Conservation (phyloP, 805 yeast species). For the Zygotorulaspora danielsina region DNA sequence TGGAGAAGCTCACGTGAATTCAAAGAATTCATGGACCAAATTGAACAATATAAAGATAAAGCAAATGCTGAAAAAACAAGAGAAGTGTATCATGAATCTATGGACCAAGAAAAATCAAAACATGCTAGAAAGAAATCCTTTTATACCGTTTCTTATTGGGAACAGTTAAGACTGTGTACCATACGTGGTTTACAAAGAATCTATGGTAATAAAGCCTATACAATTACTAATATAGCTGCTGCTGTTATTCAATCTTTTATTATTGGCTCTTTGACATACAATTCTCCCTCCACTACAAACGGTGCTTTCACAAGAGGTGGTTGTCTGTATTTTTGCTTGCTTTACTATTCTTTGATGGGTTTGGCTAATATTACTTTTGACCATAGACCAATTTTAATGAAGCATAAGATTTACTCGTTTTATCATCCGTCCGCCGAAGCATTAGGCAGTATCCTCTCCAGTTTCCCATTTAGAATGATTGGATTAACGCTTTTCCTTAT, state of each 20-base stretch:
- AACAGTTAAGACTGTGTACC: constrained; percentile 49
- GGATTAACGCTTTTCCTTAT: constrained; percentile 44
- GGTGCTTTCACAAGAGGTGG: constrained; percentile 68
- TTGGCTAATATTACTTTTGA: constrained; percentile 47
- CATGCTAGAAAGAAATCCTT: constrained; percentile 21
- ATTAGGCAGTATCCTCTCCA: constrained; percentile 54
- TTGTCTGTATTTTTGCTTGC: constrained; percentile 52
- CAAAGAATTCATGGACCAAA: constrained; percentile 38
- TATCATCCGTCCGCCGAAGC: constrained; percentile 76
- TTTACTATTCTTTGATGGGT: constrained; percentile 49
- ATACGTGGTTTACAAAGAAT: constrained; percentile 52
- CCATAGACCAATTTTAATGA: constrained; percentile 57
- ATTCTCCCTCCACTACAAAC: constrained; percentile 44
- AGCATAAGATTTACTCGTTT: constrained; percentile 67
- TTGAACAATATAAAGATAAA: constrained; percentile 37
- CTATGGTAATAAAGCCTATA: constrained; percentile 55
- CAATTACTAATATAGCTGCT: constrained; percentile 28
- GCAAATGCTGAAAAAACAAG: constrained; percentile 36
- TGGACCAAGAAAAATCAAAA: constrained; percentile 31
- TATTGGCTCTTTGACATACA: constrained; percentile 58
- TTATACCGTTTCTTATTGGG: constrained; percentile 31
- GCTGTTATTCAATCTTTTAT: constrained; percentile 54
- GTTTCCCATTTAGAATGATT: constrained; percentile 56
- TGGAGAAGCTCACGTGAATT: constrained; percentile 43
- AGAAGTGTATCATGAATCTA: constrained; percentile 29